Percentiles rank a stretch among this genome's conserved stretches.
phyloP scores from a whole-genome alignment of 2,329 filamentous ascomycete species.

The Aspergillus aculeatinus region DNA sequence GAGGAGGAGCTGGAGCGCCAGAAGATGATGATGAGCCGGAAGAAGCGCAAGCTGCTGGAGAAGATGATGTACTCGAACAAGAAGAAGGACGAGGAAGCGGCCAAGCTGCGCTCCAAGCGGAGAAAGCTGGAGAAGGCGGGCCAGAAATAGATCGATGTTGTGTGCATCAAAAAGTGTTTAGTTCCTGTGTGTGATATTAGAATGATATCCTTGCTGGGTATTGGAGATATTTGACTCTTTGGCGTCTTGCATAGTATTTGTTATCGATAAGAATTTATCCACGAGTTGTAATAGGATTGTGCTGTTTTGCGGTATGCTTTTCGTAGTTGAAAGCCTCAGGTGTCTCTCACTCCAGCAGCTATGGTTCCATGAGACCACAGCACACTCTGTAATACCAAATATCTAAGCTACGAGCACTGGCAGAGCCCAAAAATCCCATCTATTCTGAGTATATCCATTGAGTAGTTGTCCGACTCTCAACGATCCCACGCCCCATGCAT shows the following conservation, averaged over 20 bases:
- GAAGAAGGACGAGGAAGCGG: constrained; percentile 86
- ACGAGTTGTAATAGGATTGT: too few relatives aligned
- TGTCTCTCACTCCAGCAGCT: too few relatives aligned
- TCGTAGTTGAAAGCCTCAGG: too few relatives aligned
- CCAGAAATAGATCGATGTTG: constrained; percentile 25
- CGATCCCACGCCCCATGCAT: neutral
- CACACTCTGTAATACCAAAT: too few relatives aligned
- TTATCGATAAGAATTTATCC: constrained; percentile 11
- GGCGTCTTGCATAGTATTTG: constrained; percentile 19
- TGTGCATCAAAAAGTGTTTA: constrained; percentile 23
- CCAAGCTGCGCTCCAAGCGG: constrained; percentile 83
- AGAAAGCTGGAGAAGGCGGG: constrained; percentile 74
- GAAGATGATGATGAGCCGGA: constrained; percentile 97
- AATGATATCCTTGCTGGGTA: constrained; percentile 27
- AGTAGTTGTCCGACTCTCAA: neutral
- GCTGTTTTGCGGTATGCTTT: too few relatives aligned
- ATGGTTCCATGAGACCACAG: too few relatives aligned
- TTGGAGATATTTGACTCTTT: constrained; percentile 16
- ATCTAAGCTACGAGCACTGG: too few relatives aligned
- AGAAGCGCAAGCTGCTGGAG: constrained; percentile 96
- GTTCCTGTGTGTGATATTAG: constrained; percentile 17
- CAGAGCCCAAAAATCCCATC: too few relatives aligned
- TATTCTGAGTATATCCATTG: neutral
- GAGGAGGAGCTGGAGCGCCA: constrained; percentile 86
- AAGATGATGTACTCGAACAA: constrained; percentile 97